Evolutionary conservation across 495 filamentous ascomycete species (phyloP), one percentile per base, ranked within the genome.

Genomic region (Penicillium nucicola): DNA sequence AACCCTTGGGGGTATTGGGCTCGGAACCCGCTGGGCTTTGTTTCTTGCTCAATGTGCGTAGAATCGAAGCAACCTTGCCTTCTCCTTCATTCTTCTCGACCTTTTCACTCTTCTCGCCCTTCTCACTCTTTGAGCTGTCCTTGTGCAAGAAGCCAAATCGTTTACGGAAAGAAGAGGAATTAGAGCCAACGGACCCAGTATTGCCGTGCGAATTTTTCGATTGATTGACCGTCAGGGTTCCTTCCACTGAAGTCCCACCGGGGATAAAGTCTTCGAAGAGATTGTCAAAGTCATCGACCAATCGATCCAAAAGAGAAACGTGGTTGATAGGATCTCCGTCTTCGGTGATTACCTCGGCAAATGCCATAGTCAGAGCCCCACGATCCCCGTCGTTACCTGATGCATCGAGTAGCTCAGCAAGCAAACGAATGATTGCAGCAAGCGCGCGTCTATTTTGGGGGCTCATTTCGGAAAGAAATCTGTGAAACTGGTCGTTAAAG

Each of bases 381-480:
- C 92, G 83, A 63, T 97, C 92, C 40, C 90, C 89, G 60, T 96
- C 93, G 64, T 93, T 96, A 10, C 86, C 87, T 53, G 92, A 95
- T n/a, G 89, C 92, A 52, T 96, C 92, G 11, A 97, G 80, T 13
- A 98, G 78, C 58, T 96, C 90, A 2, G 88, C 85, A 19, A 98
- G 80, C 28, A 97, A 78, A 42, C 88, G 89, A 55, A 97, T 83
- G 30, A 95, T 83, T 10, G 84, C 84, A 28, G 85, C 85, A 56
- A 97, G 86, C 3, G 91, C 92, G 48, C 93, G 83, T 56, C 89
- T 85, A 59, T 97, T 98, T 58, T 97, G 93, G 5, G 92, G 93
- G 11, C 88, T 83, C 79, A 93, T 86, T 45, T 95, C 87, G 20
- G 77, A 67, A 56, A 97, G 76, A 12, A 87, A 77, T 45, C 75